A percentile compares a stretch with the other conserved stretches of the same genome.
Evolutionary conservation across 495 filamentous ascomycete genomes (phyloP).

Genomic region (Cercophora samala): DNA sequence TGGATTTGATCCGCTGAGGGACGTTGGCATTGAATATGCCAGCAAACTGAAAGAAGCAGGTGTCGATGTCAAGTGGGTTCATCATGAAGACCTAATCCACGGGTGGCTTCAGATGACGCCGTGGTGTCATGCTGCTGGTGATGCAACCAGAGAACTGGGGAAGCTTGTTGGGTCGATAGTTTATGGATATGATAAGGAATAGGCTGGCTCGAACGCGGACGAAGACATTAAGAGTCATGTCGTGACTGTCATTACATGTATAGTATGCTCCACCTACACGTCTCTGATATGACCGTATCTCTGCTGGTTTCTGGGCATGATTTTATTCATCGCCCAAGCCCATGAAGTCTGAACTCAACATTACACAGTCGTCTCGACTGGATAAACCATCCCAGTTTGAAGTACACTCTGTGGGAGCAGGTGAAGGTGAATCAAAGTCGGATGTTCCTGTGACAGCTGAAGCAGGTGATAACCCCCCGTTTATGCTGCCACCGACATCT

Average conservation of each 20-base stretch:
- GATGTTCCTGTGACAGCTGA: background rate
- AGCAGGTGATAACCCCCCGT: background rate
- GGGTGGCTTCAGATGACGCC: conserved; percentile 40
- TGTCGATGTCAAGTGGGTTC: conserved; percentile 31
- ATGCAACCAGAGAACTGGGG: conserved; percentile 15
- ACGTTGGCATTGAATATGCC: conserved; percentile 39
- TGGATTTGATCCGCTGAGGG: conserved; percentile 40
- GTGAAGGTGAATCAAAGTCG: background rate
- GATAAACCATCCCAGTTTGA: background rate
- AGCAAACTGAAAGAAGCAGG: conserved; percentile 34
- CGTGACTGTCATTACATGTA: background rate
- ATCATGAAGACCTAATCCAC: conserved; percentile 32
- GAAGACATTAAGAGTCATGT: background rate
- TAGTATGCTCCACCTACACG: background rate
- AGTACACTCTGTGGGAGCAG: background rate
- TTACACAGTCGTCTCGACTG: background rate
- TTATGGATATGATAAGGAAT: background rate
- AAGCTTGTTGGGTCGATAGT: background rate
- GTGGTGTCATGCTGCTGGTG: conserved; percentile 34
- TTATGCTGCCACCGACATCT: background rate
- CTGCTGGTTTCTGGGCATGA: background rate
- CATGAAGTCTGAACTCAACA: background rate
- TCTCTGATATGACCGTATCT: background rate
- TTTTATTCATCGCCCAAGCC: background rate
- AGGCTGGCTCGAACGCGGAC: background rate